A percentile compares a stretch with the other conserved stretches of the same genome.
phyloP scores from a whole-genome alignment of 345 rosid genomes.

The Raphanus raphanistrum region DNA sequence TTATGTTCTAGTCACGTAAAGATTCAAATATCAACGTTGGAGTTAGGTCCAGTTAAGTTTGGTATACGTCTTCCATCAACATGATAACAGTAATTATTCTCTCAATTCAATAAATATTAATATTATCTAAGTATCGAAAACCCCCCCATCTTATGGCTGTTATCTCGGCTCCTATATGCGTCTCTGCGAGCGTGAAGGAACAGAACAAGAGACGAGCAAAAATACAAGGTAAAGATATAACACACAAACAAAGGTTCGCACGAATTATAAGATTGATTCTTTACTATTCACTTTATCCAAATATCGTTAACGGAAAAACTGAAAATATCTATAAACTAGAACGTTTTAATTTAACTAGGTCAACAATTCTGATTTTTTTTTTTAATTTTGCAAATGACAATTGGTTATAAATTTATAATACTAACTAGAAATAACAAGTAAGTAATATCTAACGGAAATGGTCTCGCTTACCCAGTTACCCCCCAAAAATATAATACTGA shows the following conservation, averaged over 20 bases:
- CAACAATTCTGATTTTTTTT: background rate
- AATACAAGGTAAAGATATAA: conserved; percentile 3
- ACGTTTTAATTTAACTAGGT: background rate
- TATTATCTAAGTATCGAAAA: background rate
- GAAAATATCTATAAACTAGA: background rate
- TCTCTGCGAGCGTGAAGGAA: conserved; percentile 17
- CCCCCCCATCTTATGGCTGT: conserved; percentile 13
- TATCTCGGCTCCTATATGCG: conserved; percentile 14
- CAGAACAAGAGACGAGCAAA: background rate
- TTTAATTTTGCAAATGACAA: background rate
- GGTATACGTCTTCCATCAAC: conserved; percentile 31
- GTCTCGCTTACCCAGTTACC: background rate
- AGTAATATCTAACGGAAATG: background rate
- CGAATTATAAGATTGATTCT: background rate
- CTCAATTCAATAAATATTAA: background rate
- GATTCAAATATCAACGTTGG: conserved; percentile 35
- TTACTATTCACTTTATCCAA: background rate
- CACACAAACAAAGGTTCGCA: conserved; percentile 23
- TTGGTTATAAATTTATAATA: background rate
- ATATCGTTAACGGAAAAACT: background rate
- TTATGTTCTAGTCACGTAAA: conserved; percentile 22
- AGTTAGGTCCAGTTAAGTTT: conserved; percentile 38
- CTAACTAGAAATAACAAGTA: background rate
- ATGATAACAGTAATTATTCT: conserved; percentile 20
- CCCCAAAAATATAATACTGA: background rate